Evolutionary conservation across 257 asterid species (phyloP).

Genomic region (Gardenia jasminoides): DNA sequence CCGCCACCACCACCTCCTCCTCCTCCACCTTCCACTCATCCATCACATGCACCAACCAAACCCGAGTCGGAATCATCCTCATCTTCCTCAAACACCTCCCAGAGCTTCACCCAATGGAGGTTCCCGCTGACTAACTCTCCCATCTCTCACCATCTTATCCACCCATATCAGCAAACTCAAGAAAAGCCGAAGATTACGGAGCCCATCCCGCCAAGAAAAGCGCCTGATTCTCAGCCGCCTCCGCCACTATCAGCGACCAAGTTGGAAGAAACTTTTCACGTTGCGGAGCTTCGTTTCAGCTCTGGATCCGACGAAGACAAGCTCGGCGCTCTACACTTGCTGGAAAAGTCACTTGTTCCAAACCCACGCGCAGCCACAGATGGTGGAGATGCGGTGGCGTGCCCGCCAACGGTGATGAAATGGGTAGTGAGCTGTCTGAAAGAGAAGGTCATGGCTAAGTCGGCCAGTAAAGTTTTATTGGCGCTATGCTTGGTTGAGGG

Average conservation of each 20-base stretch:
- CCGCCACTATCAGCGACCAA: conserved; percentile 26
- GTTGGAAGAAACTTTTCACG: conserved; percentile 56
- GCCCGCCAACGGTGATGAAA: conserved; percentile 49
- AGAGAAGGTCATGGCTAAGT: conserved; percentile 45
- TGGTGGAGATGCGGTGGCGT: conserved; percentile 21
- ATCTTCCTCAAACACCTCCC: conserved; percentile 73
- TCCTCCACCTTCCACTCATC: conserved; percentile 11
- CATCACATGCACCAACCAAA: conserved; percentile 1
- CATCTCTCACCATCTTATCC: conserved; percentile 15
- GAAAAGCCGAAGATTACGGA: conserved; percentile 27
- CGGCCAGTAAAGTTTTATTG: conserved; percentile 64
- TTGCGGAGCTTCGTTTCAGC: conserved; percentile 51
- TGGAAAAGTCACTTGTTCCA: conserved; percentile 63
- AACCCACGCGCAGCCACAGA: conserved; percentile 49
- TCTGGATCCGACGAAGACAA: conserved; percentile 46
- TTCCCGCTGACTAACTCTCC: conserved; percentile 56
- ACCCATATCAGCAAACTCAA: conserved; percentile 19
- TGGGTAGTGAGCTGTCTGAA: conserved; percentile 56
- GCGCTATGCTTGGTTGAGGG: conserved; percentile 66
- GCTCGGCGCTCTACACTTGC: conserved; percentile 49
- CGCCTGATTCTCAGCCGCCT: conserved; percentile 7
- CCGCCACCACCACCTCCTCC: conserved; percentile 19
- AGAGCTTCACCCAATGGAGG: conserved; percentile 83
- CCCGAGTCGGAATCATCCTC: conserved; percentile 61
- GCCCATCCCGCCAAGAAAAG: conserved; percentile 3